These are phyloP conservation scores for Auricularia sp. DNA, from an alignment of 768 basidiomycete species.

Conservation along the genomic window DNA sequence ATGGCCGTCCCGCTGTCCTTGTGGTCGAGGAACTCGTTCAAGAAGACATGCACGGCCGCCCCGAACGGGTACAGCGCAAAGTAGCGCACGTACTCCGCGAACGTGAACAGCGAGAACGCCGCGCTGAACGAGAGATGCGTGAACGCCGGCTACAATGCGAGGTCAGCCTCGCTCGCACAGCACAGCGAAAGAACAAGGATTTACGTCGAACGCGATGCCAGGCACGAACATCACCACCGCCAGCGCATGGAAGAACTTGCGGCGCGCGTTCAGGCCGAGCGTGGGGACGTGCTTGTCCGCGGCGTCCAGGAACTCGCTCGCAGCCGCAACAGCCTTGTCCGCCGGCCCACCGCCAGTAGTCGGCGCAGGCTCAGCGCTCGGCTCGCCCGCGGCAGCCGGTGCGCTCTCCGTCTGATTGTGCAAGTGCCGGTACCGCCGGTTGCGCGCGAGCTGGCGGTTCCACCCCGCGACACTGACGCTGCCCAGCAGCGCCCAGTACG, in stretches of 20 bases:
- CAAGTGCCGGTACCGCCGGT: conserved; percentile 48
- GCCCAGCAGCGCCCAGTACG: conserved; percentile 77
- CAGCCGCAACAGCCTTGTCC: conserved; percentile 13
- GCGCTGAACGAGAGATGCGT: conserved; percentile 89
- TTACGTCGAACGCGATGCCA: conserved; percentile 83
- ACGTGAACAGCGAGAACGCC: conserved; percentile 90
- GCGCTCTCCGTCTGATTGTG: background rate
- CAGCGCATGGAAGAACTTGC: conserved; percentile 95
- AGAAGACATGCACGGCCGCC: conserved; percentile 84
- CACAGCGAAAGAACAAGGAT: conserved; percentile 21
- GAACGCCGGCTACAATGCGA: conserved; percentile 70
- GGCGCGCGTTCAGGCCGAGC: conserved; percentile 77
- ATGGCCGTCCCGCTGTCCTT: conserved; percentile 95
- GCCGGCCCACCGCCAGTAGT: conserved; percentile 14
- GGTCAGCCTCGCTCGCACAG: too few species aligned
- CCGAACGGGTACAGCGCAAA: conserved; percentile 97
- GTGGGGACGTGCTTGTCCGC: conserved; percentile 88
- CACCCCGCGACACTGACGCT: conserved; percentile 86
- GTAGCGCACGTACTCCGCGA: conserved; percentile 95
- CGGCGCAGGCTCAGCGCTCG: conserved; percentile 15
- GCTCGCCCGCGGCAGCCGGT: conserved; percentile 23
- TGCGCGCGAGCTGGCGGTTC: conserved; percentile 80
- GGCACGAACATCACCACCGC: conserved; percentile 96
- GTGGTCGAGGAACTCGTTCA: conserved; percentile 94
- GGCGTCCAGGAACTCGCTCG: conserved; percentile 61